Percentiles rank a stretch among this genome's conserved stretches.
Evolutionary conservation across 1,284 basidiomycete species (phyloP).

Genomic region (Pseudozyma sp.): DNA sequence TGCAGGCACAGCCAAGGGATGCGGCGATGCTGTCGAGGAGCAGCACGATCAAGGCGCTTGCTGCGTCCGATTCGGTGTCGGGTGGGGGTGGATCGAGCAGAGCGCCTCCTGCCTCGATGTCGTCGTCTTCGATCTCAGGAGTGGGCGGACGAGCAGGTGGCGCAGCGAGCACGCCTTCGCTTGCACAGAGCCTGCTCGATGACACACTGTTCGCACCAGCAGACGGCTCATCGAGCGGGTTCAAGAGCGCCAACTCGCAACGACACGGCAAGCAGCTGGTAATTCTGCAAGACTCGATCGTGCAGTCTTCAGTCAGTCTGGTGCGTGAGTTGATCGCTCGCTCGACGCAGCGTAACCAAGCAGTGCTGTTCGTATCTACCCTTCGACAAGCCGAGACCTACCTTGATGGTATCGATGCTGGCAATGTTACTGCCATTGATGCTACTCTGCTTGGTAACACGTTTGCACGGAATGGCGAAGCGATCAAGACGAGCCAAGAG

Average conservation of each 20-base stretch:
- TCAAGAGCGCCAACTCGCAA: constrained; percentile 33
- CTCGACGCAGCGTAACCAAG: constrained; percentile 17
- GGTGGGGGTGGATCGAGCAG: constrained; percentile 2
- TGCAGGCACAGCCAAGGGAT: not conserved
- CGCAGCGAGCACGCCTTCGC: constrained; percentile 41
- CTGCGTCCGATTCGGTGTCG: constrained; percentile 1
- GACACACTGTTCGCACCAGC: constrained; percentile 31
- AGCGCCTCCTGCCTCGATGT: not conserved
- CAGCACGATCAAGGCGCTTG: constrained; percentile 20
- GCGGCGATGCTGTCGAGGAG: constrained; percentile 11
- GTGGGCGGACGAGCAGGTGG: constrained; percentile 1
- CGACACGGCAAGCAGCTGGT: constrained; percentile 55
- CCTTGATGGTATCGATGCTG: constrained; percentile 16
- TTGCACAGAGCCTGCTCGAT: constrained; percentile 39
- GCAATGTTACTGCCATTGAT: constrained; percentile 22
- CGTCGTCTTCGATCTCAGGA: not conserved
- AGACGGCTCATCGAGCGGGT: constrained; percentile 16
- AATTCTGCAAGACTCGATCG: constrained; percentile 53
- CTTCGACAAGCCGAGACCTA: constrained; percentile 32
- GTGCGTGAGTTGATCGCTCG: constrained; percentile 51
- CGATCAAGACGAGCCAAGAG: constrained; percentile 9
- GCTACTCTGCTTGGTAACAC: constrained; percentile 22
- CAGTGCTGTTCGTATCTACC: constrained; percentile 29
- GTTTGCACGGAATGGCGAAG: constrained; percentile 8
- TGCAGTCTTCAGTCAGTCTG: constrained; percentile 44